These are phyloP conservation scores for Wickerhamomyces hampshirensis DNA, from an alignment of 805 yeast species.

Conservation along the genomic window DNA sequence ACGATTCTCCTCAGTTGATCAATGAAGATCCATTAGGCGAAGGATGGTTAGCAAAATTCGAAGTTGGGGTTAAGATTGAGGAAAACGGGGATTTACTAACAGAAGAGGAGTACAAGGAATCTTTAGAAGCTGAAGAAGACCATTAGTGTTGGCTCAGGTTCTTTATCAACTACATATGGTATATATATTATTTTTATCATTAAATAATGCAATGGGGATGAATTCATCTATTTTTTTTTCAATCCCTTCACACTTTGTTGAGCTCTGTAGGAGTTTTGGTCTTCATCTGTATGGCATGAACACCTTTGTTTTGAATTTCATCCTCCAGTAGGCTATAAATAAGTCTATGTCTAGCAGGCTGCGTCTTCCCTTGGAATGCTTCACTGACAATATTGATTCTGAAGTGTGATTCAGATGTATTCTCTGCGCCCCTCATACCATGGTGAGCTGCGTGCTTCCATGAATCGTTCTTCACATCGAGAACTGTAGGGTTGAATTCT, in stretches of 20 bases:
- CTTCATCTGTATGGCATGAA: slow-evolving; percentile 85
- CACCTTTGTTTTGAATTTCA: slow-evolving; percentile 64
- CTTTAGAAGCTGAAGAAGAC: slow-evolving; percentile 19
- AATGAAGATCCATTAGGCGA: slow-evolving; percentile 89
- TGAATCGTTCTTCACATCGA: slow-evolving; percentile 72
- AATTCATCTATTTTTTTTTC: background rate
- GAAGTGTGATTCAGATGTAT: slow-evolving; percentile 79
- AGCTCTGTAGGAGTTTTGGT: slow-evolving; percentile 69
- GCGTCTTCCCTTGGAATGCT: slow-evolving; percentile 55
- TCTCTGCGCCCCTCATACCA: slow-evolving; percentile 69
- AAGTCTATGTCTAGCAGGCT: slow-evolving; percentile 75
- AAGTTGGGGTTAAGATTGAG: slow-evolving; percentile 41
- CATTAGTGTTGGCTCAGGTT: background rate
- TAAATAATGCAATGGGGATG: too few relatives aligned
- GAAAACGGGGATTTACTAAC: slow-evolving; percentile 55
- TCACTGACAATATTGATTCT: slow-evolving; percentile 68
- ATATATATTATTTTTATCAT: background rate
- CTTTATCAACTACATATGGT: background rate
- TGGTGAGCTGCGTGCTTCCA: slow-evolving; percentile 85
- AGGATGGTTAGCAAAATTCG: slow-evolving; percentile 87
- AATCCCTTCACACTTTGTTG: slow-evolving; percentile 4
- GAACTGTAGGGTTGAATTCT: slow-evolving; percentile 35
- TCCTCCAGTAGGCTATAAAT: slow-evolving; percentile 66
- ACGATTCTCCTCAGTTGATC: slow-evolving; percentile 68
- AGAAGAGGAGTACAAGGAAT: slow-evolving; percentile 39